Conservation (phyloP, 2,329 filamentous ascomycete genomes). For the Talaromyces sp. region DNA sequence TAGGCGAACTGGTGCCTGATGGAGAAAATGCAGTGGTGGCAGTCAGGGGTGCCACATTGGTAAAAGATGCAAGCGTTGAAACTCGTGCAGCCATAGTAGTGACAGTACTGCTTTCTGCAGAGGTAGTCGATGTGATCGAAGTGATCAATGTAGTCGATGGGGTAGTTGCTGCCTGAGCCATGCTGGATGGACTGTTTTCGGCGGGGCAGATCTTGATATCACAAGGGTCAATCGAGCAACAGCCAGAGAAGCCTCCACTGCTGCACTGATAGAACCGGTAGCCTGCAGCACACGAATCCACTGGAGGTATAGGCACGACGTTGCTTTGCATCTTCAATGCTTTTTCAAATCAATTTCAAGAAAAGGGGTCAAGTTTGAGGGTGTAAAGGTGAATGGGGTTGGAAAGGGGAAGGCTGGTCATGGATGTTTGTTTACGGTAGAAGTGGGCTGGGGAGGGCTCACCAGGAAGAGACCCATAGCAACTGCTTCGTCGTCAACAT, state of each 20-base stretch:
- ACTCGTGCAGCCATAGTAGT: neutral
- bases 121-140: neutral
- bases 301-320: neutral
- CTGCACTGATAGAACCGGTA: conserved; percentile 8
- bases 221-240: conserved; percentile 30
- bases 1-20: neutral
- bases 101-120: neutral
- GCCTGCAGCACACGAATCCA: neutral
- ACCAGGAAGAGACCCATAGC: neutral
- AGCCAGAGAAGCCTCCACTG: conserved; percentile 20
- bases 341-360: neutral
- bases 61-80: neutral
- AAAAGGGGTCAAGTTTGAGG: neutral
- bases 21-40: neutral
- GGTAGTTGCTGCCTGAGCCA: neutral
- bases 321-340: neutral
- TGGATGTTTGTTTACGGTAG: neutral
- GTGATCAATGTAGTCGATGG: neutral
- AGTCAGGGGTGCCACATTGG: neutral
- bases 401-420: neutral
- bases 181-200: conserved; percentile 5
- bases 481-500: neutral
- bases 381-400: neutral
- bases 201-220: conserved; percentile 24
- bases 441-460: neutral